Evolutionary conservation across 148 eudicot species (phyloP).

Genomic region (Camellia lanceoleosa): DNA sequence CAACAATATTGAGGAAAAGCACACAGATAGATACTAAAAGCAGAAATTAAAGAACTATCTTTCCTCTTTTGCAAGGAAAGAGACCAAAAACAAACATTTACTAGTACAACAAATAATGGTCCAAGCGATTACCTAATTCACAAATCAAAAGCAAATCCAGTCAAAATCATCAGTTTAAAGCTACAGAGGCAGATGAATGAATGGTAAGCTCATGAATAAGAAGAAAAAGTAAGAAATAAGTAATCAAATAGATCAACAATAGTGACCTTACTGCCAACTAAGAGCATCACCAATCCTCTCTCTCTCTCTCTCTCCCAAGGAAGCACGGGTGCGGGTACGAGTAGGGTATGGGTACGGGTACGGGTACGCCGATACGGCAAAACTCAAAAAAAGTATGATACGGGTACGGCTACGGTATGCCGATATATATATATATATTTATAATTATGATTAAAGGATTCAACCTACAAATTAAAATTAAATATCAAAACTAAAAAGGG

Average conservation of each 20-base stretch:
- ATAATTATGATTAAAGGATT: too few species aligned
- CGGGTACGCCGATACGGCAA: too few species aligned
- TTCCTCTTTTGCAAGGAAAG: background rate
- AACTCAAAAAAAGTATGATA: too few species aligned
- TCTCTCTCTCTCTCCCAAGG: too few species aligned
- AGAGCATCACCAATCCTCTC: background rate
- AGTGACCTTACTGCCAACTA: background rate
- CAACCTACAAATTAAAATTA: too few species aligned
- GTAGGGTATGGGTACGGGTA: too few species aligned
- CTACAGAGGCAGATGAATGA: background rate
- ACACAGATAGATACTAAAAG: background rate
- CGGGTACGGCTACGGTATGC: too few species aligned
- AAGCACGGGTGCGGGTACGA: too few species aligned
- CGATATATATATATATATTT: too few species aligned
- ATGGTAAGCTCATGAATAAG: background rate
- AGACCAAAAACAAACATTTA: background rate
- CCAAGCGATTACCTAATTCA: background rate
- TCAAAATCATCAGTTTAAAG: background rate
- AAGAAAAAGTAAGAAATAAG: background rate
- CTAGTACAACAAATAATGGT: background rate
- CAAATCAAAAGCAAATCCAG: background rate
- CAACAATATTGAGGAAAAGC: background rate
- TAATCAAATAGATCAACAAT: background rate
- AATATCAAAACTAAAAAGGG: too few species aligned
- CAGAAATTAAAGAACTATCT: background rate